Base-by-base conservation (phyloP, 768 basidiomycete species). In the Hypholoma fasciculare region DNA sequence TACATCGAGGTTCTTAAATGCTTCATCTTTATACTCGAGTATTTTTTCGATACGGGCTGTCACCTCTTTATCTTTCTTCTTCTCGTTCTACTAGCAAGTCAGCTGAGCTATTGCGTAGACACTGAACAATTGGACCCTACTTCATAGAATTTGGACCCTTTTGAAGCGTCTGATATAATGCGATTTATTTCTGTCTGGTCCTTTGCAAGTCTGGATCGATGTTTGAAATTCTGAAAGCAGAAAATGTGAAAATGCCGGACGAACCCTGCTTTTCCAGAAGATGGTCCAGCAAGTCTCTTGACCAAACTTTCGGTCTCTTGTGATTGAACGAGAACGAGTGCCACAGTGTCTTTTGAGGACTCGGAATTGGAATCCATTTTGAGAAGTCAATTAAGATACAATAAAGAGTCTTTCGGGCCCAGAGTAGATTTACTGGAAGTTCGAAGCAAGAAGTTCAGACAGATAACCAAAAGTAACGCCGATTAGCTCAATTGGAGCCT, bases 81-180 rank as follows among this genome's bases (percentile, higher is more conserved):
- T 94, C 76, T 97, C 94, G 63, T 96, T 94, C 85, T 92, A 64
- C 60, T 58, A 40, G 54, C 37, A 9, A 61, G n/a, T 37, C 39
- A 34, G 43, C 58, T 46, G 58, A 43, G 23, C 14, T 11, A 36
- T 52, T 19, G 27, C 26, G 30, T 38, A 23, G 30, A 20, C 23
- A 42, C 20, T 3, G 12, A 20, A 17, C 20, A 7, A 20, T n/a
- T 49, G 49, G 54, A 7, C 61, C 78, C 66, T 69, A 84, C 89
- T 77, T 94, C 86, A 69, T 92, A 96, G 72, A 90, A 98, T 73
- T 94, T 94, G 26, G 94, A 96, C 3, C 95, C 95, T 68, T 92
- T 94, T 7, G 92, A 94, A 16, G 86, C 94, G 52, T 96, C 92
- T 1, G 92, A 90, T 52, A 96, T 97, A 55, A 94, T 83, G 16